phyloP scores from a whole-genome alignment of 805 yeast species.

The Candida ovalis region DNA sequence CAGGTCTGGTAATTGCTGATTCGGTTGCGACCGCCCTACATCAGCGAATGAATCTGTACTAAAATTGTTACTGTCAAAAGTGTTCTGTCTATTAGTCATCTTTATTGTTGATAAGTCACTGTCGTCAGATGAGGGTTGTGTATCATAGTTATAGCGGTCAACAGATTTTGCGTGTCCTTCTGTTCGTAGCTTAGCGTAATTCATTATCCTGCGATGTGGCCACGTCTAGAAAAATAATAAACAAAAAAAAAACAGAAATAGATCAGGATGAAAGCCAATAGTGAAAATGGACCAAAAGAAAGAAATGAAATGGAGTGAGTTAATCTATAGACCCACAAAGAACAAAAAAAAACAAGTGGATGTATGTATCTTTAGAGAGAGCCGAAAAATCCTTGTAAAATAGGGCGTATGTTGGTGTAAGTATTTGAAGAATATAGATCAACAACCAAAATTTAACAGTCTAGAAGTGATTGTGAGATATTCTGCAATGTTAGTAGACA shows the following conservation, averaged over 20 bases:
- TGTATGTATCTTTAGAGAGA: background rate
- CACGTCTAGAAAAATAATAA: no score
- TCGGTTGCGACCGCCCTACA: background rate
- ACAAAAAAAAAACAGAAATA: no score
- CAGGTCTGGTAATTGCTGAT: background rate
- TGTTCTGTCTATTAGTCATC: background rate
- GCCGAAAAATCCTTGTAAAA: background rate
- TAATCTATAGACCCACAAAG: no score
- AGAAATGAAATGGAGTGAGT: background rate
- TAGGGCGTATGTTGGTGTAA: no score
- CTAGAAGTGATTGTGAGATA: no score
- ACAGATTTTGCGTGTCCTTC: background rate
- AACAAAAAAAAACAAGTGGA: no score
- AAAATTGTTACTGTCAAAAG: background rate
- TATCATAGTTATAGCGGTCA: background rate
- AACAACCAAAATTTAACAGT: no score
- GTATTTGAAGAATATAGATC: no score
- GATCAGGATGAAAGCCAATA: no score
- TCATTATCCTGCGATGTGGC: no score
- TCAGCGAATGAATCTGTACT: constrained; percentile 1
- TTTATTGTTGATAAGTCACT: background rate
- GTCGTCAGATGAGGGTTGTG: background rate
- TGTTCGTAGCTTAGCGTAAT: background rate
- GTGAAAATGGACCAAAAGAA: background rate
- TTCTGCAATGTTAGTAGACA: no score